Conservation (phyloP, 2,329 filamentous ascomycete species). For the Cordyceps farinosa region DNA sequence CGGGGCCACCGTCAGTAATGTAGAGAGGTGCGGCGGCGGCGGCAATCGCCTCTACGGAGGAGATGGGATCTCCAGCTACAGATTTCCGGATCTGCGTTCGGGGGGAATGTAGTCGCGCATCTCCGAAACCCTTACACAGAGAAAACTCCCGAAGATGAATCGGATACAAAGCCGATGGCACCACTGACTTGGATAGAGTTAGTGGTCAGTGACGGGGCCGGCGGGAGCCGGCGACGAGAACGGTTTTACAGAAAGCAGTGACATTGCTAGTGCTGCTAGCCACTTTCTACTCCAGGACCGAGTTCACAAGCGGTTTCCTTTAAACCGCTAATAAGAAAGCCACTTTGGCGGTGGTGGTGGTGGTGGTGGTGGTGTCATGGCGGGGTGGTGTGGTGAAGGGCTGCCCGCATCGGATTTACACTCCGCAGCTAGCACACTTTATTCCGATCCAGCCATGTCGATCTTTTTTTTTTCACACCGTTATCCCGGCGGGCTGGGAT, state of each 20-base stretch:
- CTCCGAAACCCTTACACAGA: too few species aligned
- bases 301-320: not conserved
- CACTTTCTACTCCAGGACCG: not conserved
- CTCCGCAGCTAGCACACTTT: not conserved
- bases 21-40: too few species aligned
- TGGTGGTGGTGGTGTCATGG: not conserved
- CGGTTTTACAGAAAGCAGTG: not conserved
- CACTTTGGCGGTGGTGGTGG: too few species aligned
- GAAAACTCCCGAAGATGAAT: not conserved
- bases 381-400: not conserved
- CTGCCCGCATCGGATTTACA: slow-evolving; percentile 7
- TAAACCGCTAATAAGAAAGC: too few species aligned
- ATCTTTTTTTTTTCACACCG: not conserved
- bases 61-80: too few species aligned
- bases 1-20: too few species aligned
- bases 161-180: not conserved
- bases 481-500: too few species aligned
- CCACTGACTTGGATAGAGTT: not conserved
- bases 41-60: too few species aligned
- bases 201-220: not conserved
- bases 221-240: not conserved
- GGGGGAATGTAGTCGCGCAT: too few species aligned
- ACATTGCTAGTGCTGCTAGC: not conserved
- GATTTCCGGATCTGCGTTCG: too few species aligned
- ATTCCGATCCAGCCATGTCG: slow-evolving; percentile 5